phyloP scores from a whole-genome alignment of 345 rosid species.

The Rhodamnia rubescens region DNA sequence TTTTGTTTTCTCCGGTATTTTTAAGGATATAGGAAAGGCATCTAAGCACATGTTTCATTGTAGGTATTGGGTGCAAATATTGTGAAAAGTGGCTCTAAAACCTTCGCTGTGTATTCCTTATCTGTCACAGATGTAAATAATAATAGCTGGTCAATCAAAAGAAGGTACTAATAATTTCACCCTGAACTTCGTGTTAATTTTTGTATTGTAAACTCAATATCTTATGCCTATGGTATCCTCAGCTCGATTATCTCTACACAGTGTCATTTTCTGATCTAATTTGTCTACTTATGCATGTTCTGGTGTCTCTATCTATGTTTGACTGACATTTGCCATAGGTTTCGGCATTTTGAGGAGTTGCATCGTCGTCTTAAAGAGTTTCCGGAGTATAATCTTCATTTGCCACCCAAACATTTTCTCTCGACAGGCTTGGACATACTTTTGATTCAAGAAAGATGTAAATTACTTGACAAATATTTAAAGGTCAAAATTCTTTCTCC shows the following conservation, averaged over 20 bases:
- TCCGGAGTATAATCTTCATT: slow-evolving; percentile 80
- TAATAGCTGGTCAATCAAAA: slow-evolving; percentile 94
- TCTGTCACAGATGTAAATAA: slow-evolving; percentile 79
- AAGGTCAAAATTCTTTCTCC: slow-evolving; percentile 41
- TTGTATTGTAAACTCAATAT: not conserved
- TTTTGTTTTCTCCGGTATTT: not conserved
- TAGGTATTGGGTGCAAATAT: slow-evolving; percentile 98
- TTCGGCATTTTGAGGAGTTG: slow-evolving; percentile 98
- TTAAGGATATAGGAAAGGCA: not conserved
- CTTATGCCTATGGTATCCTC: not conserved
- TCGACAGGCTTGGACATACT: slow-evolving; percentile 78
- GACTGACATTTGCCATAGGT: slow-evolving; percentile 27
- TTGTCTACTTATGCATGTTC: not conserved
- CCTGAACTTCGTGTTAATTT: not conserved
- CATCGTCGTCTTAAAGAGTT: slow-evolving; percentile 90
- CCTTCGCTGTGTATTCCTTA: slow-evolving; percentile 88
- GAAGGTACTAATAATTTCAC: slow-evolving; percentile 51
- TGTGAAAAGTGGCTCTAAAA: slow-evolving; percentile 81
- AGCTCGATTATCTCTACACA: not conserved
- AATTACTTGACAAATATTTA: slow-evolving; percentile 69
- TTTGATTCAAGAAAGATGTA: slow-evolving; percentile 87
- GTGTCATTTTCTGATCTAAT: not conserved
- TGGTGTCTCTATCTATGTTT: not conserved
- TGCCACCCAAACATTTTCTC: slow-evolving; percentile 97
- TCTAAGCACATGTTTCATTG: slow-evolving; percentile 15